Evolutionary conservation across 140 eudicot species (phyloP).

Genomic region (Stevia rebaudiana): DNA sequence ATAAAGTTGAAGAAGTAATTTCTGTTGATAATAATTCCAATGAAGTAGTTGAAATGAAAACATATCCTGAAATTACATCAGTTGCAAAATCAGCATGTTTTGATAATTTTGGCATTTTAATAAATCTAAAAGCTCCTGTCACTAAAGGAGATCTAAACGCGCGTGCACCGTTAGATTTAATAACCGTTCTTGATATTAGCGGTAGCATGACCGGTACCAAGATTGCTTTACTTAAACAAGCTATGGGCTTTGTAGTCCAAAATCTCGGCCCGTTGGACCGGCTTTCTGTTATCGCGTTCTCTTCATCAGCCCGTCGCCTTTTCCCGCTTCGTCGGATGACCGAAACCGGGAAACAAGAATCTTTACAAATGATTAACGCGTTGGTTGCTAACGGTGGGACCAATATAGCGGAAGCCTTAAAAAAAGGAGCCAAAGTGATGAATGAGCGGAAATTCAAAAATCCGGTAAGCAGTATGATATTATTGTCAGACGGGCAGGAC

Average conservation of each 20-base stretch:
- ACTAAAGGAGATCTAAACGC: slow-evolving; percentile 29
- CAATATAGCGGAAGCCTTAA: slow-evolving; percentile 69
- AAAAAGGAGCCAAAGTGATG: slow-evolving; percentile 67
- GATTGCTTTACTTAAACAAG: slow-evolving; percentile 75
- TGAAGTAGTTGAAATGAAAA: slow-evolving; percentile 46
- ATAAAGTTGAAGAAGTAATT: slow-evolving; percentile 18
- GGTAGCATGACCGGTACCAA: slow-evolving; percentile 96
- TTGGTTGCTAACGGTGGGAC: slow-evolving; percentile 71
- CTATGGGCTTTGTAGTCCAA: slow-evolving; percentile 82
- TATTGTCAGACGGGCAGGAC: slow-evolving; percentile 89
- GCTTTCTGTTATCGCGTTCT: slow-evolving; percentile 71
- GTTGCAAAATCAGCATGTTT: slow-evolving; percentile 43
- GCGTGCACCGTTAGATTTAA: slow-evolving; percentile 74
- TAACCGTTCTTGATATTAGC: slow-evolving; percentile 82
- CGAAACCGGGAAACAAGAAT: slow-evolving; percentile 57
- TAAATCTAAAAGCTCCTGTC: slow-evolving; percentile 67
- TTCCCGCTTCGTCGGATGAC: slow-evolving; percentile 77
- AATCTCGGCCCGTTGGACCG: slow-evolving; percentile 78
- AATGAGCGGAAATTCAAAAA: slow-evolving; percentile 55
- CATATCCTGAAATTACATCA: slow-evolving; percentile 63
- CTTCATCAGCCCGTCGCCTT: slow-evolving; percentile 73
- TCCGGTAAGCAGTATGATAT: slow-evolving; percentile 67
- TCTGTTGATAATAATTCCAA: slow-evolving; percentile 19
- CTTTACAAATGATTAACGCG: slow-evolving; percentile 60
- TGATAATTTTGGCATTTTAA: slow-evolving; percentile 45